These are phyloP conservation scores for Ricinus communis DNA, from an alignment of 345 rosid genomes.

Conservation along the genomic window DNA sequence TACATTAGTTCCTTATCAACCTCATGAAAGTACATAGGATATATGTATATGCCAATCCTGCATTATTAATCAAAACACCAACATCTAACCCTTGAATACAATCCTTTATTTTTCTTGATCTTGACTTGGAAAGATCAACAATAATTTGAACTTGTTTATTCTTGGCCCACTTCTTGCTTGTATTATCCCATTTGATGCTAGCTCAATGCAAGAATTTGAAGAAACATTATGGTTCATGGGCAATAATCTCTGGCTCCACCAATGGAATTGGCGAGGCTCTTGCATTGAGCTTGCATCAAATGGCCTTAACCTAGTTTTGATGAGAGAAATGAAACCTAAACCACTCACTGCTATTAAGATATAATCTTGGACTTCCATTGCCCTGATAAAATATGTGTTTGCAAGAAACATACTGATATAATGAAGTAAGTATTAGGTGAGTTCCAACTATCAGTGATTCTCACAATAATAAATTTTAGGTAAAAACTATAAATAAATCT, in stretches of 20 bases:
- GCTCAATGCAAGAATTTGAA: conserved; percentile 36
- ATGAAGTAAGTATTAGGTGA: no score
- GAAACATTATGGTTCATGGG: no score
- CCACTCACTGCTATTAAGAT: no score
- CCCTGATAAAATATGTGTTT: no score
- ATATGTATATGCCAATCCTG: conserved; percentile 28
- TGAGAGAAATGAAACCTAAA: conserved; percentile 14
- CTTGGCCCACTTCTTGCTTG: not conserved
- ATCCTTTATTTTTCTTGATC: not conserved
- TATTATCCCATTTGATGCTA: conserved; percentile 32
- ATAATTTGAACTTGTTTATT: conserved; percentile 15
- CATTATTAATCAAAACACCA: conserved; percentile 47
- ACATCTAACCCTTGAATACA: conserved; percentile 40
- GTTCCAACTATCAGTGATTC: no score
- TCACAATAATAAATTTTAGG: no score
- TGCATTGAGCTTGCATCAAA: no score
- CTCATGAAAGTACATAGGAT: conserved; percentile 42
- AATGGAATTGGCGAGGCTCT: conserved; percentile 48
- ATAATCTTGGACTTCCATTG: no score
- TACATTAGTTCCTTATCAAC: conserved; percentile 34
- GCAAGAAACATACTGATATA: no score
- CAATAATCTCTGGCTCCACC: no score
- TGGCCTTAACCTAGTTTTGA: no score
- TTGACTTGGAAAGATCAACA: conserved; percentile 32
- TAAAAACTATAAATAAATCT: no score